phyloP scores from a whole-genome alignment of 1,284 basidiomycete genomes.

The Marasmius oreades region DNA sequence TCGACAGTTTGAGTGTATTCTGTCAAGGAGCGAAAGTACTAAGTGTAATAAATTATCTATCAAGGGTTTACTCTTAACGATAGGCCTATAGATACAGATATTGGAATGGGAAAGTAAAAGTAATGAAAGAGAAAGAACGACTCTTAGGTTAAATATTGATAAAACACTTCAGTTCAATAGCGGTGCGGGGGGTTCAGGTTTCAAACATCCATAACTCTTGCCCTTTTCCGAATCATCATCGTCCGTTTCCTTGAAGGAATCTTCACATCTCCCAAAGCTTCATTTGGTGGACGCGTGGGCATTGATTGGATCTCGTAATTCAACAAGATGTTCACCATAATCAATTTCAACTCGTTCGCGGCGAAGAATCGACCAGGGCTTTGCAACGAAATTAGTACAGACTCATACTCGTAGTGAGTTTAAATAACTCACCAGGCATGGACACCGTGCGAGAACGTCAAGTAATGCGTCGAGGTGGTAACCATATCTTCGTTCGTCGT shows the following conservation, averaged over 20 bases:
- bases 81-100: no score
- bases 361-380: constrained; percentile 22
- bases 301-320: constrained; percentile 21
- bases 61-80: no score
- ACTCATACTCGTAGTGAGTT: neutral
- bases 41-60: neutral
- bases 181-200: neutral
- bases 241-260: constrained; percentile 6
- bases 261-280: constrained; percentile 6
- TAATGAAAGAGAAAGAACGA: no score
- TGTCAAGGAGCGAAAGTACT: neutral
- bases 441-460: constrained; percentile 9
- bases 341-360: constrained; percentile 18
- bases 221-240: constrained; percentile 11
- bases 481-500: constrained; percentile 16
- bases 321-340: constrained; percentile 18
- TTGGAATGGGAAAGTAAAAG: no score
- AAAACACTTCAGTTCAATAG: no score
- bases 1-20: no score
- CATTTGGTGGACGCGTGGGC: constrained; percentile 5
- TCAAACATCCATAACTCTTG: neutral
- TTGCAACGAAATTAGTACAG: neutral
- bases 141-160: no score
- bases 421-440: constrained; percentile 14
- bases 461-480: constrained; percentile 15